Conservation (phyloP, 164 flowering plant genomes). For the Hamamelis virginiana region DNA sequence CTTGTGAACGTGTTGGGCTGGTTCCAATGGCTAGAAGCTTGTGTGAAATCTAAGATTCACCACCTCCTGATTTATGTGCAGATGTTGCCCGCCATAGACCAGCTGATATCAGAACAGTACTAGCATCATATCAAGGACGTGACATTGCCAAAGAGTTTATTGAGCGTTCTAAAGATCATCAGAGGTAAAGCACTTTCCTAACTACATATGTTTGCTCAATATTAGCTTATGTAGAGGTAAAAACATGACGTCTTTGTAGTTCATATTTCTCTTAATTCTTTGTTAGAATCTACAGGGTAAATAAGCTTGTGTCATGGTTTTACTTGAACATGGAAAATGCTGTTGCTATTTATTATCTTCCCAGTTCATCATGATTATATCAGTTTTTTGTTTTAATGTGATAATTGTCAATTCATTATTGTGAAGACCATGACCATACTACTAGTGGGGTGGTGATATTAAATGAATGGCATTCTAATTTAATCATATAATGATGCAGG, state of each 20-base stretch:
- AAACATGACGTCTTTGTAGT: no score
- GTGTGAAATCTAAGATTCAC: not conserved
- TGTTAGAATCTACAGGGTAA: no score
- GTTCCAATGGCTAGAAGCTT: not conserved
- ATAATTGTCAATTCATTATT: no score
- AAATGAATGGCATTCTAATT: not conserved
- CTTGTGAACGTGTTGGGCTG: not conserved
- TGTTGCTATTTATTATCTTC: no score
- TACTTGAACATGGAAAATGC: no score
- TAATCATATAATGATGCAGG: constrained; percentile 40
- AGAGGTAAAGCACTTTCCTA: constrained; percentile 42
- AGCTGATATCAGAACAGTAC: constrained; percentile 78
- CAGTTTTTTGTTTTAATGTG: no score
- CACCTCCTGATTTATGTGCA: constrained; percentile 23
- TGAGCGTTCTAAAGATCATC: constrained; percentile 77
- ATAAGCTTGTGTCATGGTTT: no score
- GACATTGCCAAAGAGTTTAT: constrained; percentile 82
- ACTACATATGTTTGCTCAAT: not conserved
- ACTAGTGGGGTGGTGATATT: no score
- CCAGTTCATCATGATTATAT: no score
- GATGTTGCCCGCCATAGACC: constrained; percentile 85
- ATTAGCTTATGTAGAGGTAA: no score
- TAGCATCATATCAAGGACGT: constrained; percentile 72
- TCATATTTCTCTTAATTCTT: no score
- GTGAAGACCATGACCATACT: no score